A percentile compares a stretch with the other conserved stretches of the same genome.
phyloP scores from a whole-genome alignment of 805 yeast species.

The Spathaspora girioi region DNA sequence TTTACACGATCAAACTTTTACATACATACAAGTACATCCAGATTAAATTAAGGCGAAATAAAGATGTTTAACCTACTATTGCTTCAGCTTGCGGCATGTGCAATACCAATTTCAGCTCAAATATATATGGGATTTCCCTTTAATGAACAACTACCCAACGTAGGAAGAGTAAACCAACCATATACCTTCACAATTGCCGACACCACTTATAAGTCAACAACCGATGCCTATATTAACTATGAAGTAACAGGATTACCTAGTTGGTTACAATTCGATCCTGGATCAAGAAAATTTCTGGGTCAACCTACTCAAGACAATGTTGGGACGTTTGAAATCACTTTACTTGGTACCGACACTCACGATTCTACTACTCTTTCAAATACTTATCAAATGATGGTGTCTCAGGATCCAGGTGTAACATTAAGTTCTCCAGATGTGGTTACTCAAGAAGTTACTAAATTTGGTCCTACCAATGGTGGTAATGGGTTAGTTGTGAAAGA shows the following conservation, averaged over 20 bases:
- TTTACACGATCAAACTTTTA: no score
- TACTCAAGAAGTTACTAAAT: conserved; percentile 50
- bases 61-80: not conserved
- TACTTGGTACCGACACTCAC: conserved; percentile 63
- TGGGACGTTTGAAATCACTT: conserved; percentile 36
- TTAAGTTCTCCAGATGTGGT: conserved; percentile 41
- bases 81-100: not conserved
- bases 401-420: conserved; percentile 52
- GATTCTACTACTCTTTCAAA: conserved; percentile 44
- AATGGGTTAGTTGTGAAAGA: conserved; percentile 73
- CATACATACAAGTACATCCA: no score
- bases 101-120: not conserved
- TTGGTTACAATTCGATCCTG: conserved; percentile 75
- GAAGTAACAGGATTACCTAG: conserved; percentile 57
- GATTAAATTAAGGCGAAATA: not conserved
- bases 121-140: conserved; percentile 64
- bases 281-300: conserved; percentile 63
- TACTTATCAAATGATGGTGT: conserved; percentile 57
- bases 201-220: conserved; percentile 55
- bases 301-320: conserved; percentile 51
- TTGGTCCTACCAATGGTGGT: conserved; percentile 75
- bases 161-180: conserved; percentile 64
- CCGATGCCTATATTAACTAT: conserved; percentile 48
- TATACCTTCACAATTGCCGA: conserved; percentile 67
- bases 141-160: conserved; percentile 78